These are phyloP conservation scores for Sugiyamaella marilandica DNA, from an alignment of 805 yeast species.

Conservation along the genomic window DNA sequence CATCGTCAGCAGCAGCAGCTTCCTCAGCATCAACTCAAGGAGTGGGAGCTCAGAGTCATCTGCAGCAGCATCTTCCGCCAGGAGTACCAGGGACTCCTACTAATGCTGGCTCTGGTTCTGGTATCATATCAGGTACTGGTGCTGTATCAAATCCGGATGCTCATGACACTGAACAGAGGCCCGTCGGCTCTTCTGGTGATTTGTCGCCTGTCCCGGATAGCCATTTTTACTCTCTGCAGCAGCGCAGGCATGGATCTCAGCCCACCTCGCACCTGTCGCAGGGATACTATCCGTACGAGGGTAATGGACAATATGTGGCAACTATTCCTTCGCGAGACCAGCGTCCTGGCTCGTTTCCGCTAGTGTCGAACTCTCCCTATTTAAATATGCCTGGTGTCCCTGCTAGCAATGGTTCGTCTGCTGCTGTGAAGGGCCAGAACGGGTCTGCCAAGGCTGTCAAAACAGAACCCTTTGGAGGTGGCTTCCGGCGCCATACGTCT, in stretches of 20 bases:
- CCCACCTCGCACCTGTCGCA: not conserved
- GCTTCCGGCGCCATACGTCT: constrained; percentile 22
- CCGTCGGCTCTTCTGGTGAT: not conserved
- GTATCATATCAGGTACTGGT: not conserved
- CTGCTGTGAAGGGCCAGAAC: not conserved
- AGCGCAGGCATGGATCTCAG: not conserved
- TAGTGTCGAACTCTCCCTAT: constrained; percentile 11
- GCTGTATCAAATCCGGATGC: not conserved
- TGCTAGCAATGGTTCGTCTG: not conserved
- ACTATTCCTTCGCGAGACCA: constrained; percentile 20
- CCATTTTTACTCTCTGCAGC: not conserved
- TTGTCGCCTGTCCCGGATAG: not conserved
- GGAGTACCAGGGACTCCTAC: not conserved
- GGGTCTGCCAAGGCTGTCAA: not conserved
- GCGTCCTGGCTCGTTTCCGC: constrained; percentile 27
- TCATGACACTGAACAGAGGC: not conserved
- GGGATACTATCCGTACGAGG: not conserved
- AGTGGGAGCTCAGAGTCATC: not conserved
- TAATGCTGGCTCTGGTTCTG: not conserved
- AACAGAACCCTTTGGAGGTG: not conserved
- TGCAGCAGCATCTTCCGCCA: not conserved
- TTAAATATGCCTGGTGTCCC: not conserved
- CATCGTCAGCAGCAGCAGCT: not conserved
- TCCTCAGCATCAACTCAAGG: not conserved
- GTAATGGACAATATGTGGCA: not conserved